A percentile compares a stretch with the other conserved stretches of the same genome.
Evolutionary conservation across 495 filamentous ascomycete genomes (phyloP).

Genomic region (Penicillium pancosmium): DNA sequence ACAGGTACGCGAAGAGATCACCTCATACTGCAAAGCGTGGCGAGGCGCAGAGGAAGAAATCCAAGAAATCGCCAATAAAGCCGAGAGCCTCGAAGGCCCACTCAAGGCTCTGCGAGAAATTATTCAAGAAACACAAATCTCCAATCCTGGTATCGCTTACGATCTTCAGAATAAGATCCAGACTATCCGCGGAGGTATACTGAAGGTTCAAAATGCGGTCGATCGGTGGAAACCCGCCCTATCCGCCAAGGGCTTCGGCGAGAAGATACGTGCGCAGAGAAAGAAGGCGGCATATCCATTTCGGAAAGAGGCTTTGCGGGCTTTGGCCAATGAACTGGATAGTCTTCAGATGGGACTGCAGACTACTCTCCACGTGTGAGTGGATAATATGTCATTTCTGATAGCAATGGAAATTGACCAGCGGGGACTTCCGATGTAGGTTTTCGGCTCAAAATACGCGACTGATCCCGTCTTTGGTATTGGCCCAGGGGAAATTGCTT

Average conservation of each 20-base stretch:
- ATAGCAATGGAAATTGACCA: neutral
- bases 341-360: conserved; percentile 1
- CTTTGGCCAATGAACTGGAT: conserved; percentile 2
- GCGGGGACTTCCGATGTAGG: neutral
- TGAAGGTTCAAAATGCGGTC: conserved; percentile 1
- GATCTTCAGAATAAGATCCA: conserved; percentile 5
- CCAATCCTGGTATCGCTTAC: neutral
- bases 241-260: neutral
- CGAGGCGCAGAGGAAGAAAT: conserved; percentile 7
- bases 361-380: conserved; percentile 7
- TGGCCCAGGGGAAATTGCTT: conserved; percentile 5
- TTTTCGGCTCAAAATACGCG: conserved; percentile 8
- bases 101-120: conserved; percentile 1
- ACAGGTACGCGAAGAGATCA: conserved; percentile 9
- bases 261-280: conserved; percentile 3
- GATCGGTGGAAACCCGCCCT: conserved; percentile 1
- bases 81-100: conserved; percentile 2
- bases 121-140: neutral
- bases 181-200: neutral
- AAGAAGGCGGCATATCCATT: conserved; percentile 11
- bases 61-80: conserved; percentile 10
- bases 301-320: conserved; percentile 5
- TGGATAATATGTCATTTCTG: neutral
- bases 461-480: conserved; percentile 7
- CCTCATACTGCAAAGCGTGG: conserved; percentile 11